These are phyloP conservation scores for Beauveria medogensis DNA, from an alignment of 2,329 filamentous ascomycete genomes.

Conservation along the genomic window DNA sequence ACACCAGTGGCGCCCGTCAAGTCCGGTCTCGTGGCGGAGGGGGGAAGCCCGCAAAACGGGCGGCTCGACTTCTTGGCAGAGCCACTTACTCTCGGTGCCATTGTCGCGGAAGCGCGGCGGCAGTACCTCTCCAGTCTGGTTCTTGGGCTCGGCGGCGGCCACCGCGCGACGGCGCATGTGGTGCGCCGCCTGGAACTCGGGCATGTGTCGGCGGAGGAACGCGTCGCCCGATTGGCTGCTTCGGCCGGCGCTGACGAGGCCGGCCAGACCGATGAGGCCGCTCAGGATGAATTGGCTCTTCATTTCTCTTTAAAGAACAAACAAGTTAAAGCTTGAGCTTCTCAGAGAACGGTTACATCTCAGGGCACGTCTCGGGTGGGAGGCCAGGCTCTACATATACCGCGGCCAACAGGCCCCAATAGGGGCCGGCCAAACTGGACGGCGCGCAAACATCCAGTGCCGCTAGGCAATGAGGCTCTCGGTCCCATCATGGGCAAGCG, in stretches of 20 bases:
- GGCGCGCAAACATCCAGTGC: too few species aligned
- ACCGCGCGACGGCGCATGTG: background rate
- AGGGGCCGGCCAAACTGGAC: background rate
- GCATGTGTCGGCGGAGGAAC: background rate
- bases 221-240: background rate
- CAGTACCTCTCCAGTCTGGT: background rate
- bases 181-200: background rate
- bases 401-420: background rate
- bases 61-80: background rate
- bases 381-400: background rate
- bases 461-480: background rate
- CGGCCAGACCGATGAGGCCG: slow-evolving; percentile 1
- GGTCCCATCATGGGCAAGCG: background rate
- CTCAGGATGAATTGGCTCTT: slow-evolving; percentile 1
- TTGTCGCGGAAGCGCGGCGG: slow-evolving; percentile 14
- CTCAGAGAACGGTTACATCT: background rate
- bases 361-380: background rate
- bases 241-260: slow-evolving; percentile 1
- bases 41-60: background rate
- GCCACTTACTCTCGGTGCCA: slow-evolving; percentile 15
- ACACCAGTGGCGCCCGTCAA: background rate
- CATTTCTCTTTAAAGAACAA: background rate
- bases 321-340: background rate
- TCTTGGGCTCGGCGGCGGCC: background rate
- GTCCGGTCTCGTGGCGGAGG: background rate